Evolutionary conservation across 2,329 filamentous ascomycete species (phyloP).

Genomic region (Hypoxylon rubiginosum): DNA sequence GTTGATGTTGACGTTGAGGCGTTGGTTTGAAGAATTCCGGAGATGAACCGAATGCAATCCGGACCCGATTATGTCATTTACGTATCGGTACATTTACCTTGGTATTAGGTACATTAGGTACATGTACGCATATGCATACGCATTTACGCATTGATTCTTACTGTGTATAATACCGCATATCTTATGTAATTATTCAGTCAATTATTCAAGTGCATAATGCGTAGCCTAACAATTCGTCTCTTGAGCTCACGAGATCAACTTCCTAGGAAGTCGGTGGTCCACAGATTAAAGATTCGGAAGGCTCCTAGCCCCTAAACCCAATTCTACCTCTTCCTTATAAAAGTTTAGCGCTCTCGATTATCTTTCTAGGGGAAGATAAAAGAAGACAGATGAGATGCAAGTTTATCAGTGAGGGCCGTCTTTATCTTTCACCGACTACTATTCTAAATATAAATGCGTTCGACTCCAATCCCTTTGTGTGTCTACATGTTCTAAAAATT

Average conservation of each 20-base stretch:
- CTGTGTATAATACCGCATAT: neutral
- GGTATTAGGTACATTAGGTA: neutral
- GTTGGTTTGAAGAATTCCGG: slow-evolving; percentile 10
- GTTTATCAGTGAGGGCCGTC: slow-evolving; percentile 9
- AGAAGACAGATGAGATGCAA: slow-evolving; percentile 6
- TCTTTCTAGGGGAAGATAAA: neutral
- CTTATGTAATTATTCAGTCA: neutral
- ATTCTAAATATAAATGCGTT: neutral
- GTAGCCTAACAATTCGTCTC: too few relatives aligned
- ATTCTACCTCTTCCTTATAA: neutral
- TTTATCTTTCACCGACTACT: neutral
- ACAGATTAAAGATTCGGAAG: too few relatives aligned
- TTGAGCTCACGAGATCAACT: neutral
- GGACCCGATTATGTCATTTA: neutral
- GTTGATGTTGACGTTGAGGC: neutral
- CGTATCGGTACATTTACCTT: neutral
- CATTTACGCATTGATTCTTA: neutral
- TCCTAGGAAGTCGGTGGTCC: neutral
- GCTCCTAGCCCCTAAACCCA: too few relatives aligned
- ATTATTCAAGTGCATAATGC: neutral
- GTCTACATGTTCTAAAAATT: neutral
- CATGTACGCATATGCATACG: too few relatives aligned
- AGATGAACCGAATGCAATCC: slow-evolving; percentile 21
- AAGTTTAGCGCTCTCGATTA: neutral
- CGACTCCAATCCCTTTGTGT: neutral